Conservation (phyloP, 768 basidiomycete species). For the Calocybe gangraenosa region DNA sequence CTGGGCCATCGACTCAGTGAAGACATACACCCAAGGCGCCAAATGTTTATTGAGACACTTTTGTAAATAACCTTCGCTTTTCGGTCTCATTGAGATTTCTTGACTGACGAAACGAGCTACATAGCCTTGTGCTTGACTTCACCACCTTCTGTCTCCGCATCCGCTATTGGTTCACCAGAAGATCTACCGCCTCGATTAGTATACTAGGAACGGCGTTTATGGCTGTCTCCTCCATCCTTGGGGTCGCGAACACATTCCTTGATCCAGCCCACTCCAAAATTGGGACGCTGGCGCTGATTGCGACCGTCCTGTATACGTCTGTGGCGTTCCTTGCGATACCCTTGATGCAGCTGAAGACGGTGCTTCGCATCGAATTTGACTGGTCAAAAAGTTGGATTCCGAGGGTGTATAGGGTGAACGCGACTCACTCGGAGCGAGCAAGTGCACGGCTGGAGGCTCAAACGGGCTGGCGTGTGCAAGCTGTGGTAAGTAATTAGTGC, state of each 20-base stretch:
- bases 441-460: constrained; percentile 19
- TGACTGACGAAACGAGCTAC: no score
- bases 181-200: constrained; percentile 27
- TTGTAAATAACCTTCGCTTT: neutral
- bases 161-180: constrained; percentile 28
- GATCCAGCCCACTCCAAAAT: neutral
- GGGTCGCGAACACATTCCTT: neutral
- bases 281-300: neutral
- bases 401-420: constrained; percentile 12
- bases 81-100: neutral
- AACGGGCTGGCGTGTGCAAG: neutral
- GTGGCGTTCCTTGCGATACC: constrained; percentile 8
- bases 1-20: constrained; percentile 22
- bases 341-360: constrained; percentile 21
- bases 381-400: constrained; percentile 18
- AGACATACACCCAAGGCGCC: constrained; percentile 24
- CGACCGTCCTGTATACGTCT: neutral
- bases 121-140: constrained; percentile 1
- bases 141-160: constrained; percentile 7
- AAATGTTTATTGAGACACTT: constrained; percentile 12
- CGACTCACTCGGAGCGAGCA: constrained; percentile 26
- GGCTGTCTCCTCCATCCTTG: constrained; percentile 10
- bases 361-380: constrained; percentile 20
- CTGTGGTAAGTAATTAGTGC: constrained; percentile 1
- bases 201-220: constrained; percentile 17